Evolutionary conservation across 257 asterid species (phyloP).

Genomic region (Jacaranda copaia): DNA sequence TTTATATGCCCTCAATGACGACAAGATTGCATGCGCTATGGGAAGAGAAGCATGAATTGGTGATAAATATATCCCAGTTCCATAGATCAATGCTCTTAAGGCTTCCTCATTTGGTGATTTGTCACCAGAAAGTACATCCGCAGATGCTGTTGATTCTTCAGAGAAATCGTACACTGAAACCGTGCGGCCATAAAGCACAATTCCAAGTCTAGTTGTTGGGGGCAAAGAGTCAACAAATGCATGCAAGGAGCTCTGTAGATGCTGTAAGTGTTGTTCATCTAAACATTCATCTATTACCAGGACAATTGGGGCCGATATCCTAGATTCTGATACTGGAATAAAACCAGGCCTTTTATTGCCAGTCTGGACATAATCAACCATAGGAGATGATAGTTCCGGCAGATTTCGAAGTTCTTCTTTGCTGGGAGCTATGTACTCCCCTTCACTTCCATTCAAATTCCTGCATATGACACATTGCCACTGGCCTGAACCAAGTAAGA

Average conservation of each 20-base stretch:
- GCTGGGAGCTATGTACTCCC: slow-evolving; percentile 85
- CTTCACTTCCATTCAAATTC: slow-evolving; percentile 86
- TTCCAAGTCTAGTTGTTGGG: slow-evolving; percentile 84
- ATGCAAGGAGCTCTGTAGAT: slow-evolving; percentile 90
- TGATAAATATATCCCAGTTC: slow-evolving; percentile 88
- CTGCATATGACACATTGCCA: slow-evolving; percentile 97
- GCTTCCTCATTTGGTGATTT: slow-evolving; percentile 78
- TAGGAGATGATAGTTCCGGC: slow-evolving; percentile 79
- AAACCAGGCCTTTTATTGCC: slow-evolving; percentile 80
- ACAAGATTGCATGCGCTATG: slow-evolving; percentile 81
- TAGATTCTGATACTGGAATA: slow-evolving; percentile 80
- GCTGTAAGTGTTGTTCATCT: slow-evolving; percentile 93
- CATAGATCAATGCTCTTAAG: slow-evolving; percentile 84
- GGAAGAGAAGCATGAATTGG: slow-evolving; percentile 89
- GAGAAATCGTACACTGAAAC: slow-evolving; percentile 93
- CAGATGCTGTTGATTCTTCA: slow-evolving; percentile 85
- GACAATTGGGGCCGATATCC: slow-evolving; percentile 79
- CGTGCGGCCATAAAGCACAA: slow-evolving; percentile 83
- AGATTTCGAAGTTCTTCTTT: slow-evolving; percentile 80
- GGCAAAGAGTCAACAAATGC: slow-evolving; percentile 95
- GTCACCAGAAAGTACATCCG: slow-evolving; percentile 89
- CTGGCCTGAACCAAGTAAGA: slow-evolving; percentile 90
- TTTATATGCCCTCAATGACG: slow-evolving; percentile 79
- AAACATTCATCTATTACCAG: slow-evolving; percentile 94
- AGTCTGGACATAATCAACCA: slow-evolving; percentile 83